Evolutionary conservation across 352 stramenopile genomes (phyloP).

Genomic region (Globisporangium viniferum): DNA sequence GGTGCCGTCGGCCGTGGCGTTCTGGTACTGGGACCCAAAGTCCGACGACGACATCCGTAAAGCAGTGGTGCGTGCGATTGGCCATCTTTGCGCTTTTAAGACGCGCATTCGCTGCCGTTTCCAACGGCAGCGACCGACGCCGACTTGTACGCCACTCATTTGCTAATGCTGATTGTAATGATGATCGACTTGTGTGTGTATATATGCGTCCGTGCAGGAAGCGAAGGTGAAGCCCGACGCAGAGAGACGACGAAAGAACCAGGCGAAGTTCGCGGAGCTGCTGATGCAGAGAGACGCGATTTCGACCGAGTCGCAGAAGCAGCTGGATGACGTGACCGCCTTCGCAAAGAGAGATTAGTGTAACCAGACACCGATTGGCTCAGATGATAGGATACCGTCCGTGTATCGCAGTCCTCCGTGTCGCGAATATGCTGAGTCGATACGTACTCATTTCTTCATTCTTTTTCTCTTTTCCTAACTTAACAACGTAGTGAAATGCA

Average conservation of each 20-base stretch:
- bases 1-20: slow-evolving; percentile 60
- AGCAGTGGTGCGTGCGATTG: slow-evolving; percentile 53
- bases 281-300: slow-evolving; percentile 48
- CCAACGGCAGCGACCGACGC: too few species aligned
- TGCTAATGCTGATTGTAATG: neutral
- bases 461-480: neutral
- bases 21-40: slow-evolving; percentile 70
- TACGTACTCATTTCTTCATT: neutral
- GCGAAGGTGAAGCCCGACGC: slow-evolving; percentile 59
- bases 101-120: neutral
- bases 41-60: slow-evolving; percentile 74
- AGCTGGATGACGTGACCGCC: slow-evolving; percentile 75
- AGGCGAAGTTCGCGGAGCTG: slow-evolving; percentile 74
- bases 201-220: slow-evolving; percentile 41
- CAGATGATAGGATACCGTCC: neutral
- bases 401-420: neutral
- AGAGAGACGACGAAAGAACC: slow-evolving; percentile 56
- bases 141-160: neutral
- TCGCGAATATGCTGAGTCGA: neutral
- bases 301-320: slow-evolving; percentile 63
- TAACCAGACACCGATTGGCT: neutral
- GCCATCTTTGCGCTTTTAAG: neutral
- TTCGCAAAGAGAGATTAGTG: slow-evolving; percentile 48
- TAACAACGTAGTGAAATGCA: neutral
- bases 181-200: slow-evolving; percentile 3